phyloP scores from a whole-genome alignment of 257 asterid species.

The Solanum sejunctum region DNA sequence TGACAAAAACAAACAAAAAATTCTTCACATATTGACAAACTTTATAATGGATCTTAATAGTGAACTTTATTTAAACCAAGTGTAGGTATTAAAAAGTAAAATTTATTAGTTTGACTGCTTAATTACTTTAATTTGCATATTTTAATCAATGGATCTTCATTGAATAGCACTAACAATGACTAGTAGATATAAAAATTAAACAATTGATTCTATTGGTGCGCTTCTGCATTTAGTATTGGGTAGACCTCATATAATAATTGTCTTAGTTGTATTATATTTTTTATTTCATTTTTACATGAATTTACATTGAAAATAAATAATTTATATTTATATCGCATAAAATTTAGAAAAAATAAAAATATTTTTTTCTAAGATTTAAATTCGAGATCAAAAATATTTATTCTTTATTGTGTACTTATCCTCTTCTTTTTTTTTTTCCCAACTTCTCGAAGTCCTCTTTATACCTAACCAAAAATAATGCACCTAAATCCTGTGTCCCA shows the following conservation, averaged over 20 bases:
- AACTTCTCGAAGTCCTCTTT: background rate
- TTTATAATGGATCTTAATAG: background rate
- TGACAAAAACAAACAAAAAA: background rate
- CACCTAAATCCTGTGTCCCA: background rate
- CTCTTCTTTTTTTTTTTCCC: too few species aligned
- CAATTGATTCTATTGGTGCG: background rate
- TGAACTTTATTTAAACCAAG: background rate
- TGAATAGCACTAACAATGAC: background rate
- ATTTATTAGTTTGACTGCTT: background rate
- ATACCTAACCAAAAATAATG: background rate
- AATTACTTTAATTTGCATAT: background rate
- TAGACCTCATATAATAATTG: too few species aligned
- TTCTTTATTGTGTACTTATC: too few species aligned
- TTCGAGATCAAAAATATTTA: too few species aligned
- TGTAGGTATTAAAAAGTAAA: background rate
- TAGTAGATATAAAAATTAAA: background rate
- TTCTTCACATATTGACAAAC: background rate
- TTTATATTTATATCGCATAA: background rate
- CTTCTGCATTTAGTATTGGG: too few species aligned
- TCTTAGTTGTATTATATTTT: too few species aligned
- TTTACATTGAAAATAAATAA: background rate
- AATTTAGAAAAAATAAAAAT: fast-evolving
- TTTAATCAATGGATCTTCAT: background rate
- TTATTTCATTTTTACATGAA: background rate
- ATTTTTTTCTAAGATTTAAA: background rate